These are phyloP conservation scores for Metarhizium sp. DNA, from an alignment of 2,329 filamentous ascomycete genomes.

Conservation along the genomic window DNA sequence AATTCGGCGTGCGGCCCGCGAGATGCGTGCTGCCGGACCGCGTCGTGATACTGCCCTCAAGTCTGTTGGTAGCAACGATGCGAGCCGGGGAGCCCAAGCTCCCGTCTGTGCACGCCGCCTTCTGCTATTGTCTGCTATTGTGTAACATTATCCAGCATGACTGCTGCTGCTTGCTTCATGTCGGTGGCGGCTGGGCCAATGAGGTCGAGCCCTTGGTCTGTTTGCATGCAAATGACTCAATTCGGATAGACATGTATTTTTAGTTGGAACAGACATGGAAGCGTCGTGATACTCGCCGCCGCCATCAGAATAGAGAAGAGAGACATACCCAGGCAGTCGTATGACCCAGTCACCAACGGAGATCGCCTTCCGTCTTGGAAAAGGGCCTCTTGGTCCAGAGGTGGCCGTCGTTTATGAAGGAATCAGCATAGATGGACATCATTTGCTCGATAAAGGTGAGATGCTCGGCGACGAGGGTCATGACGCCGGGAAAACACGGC, in stretches of 20 bases:
- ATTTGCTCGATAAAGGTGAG: background rate
- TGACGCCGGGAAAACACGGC: background rate
- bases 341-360: no score
- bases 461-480: background rate
- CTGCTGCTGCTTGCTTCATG: background rate
- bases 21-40: background rate
- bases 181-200: background rate
- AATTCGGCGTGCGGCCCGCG: background rate
- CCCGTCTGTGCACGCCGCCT: background rate
- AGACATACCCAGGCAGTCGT: no score
- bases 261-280: background rate
- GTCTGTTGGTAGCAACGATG: background rate
- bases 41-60: background rate
- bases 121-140: background rate
- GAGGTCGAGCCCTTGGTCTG: background rate
- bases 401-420: no score
- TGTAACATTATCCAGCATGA: background rate
- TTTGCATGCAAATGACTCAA: background rate
- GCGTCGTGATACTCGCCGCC: no score
- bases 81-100: background rate
- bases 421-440: no score
- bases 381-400: no score
- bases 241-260: background rate
- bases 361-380: no score
- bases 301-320: no score